A percentile compares a stretch with the other conserved stretches of the same genome.
phyloP scores from a whole-genome alignment of 345 rosid genomes.

The Schrenkiella parvula region DNA sequence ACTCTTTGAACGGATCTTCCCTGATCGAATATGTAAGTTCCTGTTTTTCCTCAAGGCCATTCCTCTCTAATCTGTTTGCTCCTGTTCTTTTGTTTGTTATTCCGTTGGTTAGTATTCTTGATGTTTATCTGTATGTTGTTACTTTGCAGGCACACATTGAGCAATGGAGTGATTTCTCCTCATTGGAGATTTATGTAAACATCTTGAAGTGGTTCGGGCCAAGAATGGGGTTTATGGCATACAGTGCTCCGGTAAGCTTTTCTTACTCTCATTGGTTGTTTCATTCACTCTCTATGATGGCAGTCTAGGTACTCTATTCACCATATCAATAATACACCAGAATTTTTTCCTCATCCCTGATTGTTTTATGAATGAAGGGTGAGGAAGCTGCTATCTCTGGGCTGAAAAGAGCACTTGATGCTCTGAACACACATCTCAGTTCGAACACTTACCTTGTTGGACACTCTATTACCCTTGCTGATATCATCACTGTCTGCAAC shows the following conservation, averaged over 20 bases:
- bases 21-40: conserved; percentile 59
- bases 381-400: conserved; percentile 77
- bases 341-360: background rate
- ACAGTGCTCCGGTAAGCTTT: conserved; percentile 67
- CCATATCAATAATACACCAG: background rate
- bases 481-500: conserved; percentile 73
- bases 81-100: background rate
- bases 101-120: background rate
- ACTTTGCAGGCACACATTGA: conserved; percentile 65
- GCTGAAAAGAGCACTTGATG: conserved; percentile 75
- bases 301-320: background rate
- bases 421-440: conserved; percentile 66
- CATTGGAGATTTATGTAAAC: conserved; percentile 71
- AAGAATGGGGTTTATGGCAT: conserved; percentile 49
- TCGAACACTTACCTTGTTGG: conserved; percentile 90
- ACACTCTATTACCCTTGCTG: conserved; percentile 84
- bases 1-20: conserved; percentile 62
- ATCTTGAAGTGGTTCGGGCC: conserved; percentile 55
- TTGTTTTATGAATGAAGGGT: conserved; percentile 39
- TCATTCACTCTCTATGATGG: background rate
- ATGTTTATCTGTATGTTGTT: conserved; percentile 1
- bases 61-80: background rate
- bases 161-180: conserved; percentile 90
- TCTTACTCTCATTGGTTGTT: background rate
- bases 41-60: background rate